Conservation (phyloP, 495 filamentous ascomycete genomes). For the Podospora anserina region DNA sequence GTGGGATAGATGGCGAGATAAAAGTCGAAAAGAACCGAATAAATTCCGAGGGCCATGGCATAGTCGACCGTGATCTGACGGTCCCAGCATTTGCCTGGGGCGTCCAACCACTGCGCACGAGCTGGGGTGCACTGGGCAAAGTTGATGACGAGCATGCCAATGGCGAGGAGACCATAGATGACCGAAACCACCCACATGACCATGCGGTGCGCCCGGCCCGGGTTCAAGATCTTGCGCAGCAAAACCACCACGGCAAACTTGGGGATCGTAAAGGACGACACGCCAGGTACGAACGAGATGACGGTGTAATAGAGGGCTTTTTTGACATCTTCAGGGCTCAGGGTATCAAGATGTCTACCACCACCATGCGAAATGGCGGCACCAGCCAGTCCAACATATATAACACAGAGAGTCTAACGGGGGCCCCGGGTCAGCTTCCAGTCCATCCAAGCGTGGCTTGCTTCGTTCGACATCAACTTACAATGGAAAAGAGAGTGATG, state of each 20-base stretch:
- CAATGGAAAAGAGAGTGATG: constrained; percentile 14
- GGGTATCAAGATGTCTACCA: constrained; percentile 22
- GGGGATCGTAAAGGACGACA: constrained; percentile 26
- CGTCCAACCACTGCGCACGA: constrained; percentile 21
- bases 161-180: constrained; percentile 14
- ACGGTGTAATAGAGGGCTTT: constrained; percentile 22
- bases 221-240: constrained; percentile 24
- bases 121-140: constrained; percentile 29
- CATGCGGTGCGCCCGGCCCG: constrained; percentile 11
- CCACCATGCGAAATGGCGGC: constrained; percentile 20
- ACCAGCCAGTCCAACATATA: constrained; percentile 19
- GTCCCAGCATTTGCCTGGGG: constrained; percentile 22
- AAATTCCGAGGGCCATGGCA: constrained; percentile 18
- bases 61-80: constrained; percentile 22
- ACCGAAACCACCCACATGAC: constrained; percentile 26
- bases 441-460: no score
- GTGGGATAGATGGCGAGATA: constrained; percentile 29
- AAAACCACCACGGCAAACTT: constrained; percentile 31
- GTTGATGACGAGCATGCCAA: constrained; percentile 25
- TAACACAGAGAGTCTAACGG: constrained; percentile 5
- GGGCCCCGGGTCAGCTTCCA: no score
- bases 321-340: constrained; percentile 14
- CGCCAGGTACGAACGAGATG: constrained; percentile 29
- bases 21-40: constrained; percentile 28
- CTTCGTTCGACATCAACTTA: not conserved